Evolutionary conservation across 140 eudicot species (phyloP).

Genomic region (Anethum foeniculum): DNA sequence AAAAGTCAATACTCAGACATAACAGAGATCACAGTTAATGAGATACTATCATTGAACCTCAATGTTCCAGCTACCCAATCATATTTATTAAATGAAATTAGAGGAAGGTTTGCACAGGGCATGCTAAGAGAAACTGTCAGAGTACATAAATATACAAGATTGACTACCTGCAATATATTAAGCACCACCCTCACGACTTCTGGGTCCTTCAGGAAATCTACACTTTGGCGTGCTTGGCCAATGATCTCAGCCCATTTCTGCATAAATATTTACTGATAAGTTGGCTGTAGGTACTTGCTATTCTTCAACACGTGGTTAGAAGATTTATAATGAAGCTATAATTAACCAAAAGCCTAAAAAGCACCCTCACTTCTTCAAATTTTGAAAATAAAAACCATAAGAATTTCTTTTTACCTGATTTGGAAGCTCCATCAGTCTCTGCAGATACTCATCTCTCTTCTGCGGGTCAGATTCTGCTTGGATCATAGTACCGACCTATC

Average conservation of each 20-base stretch:
- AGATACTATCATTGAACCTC: background rate
- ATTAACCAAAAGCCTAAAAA: background rate
- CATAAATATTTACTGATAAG: conserved; percentile 18
- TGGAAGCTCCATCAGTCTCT: conserved; percentile 90
- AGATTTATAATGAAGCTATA: background rate
- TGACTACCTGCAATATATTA: conserved; percentile 77
- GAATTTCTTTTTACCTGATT: conserved; percentile 47
- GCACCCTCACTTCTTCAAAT: background rate
- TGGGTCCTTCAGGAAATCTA: conserved; percentile 69
- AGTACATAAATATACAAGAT: background rate
- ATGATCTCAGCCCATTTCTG: conserved; percentile 98
- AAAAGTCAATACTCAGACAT: background rate
- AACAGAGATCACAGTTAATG: background rate
- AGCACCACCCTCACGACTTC: conserved; percentile 87
- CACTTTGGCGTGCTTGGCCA: conserved; percentile 90
- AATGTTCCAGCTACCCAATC: background rate
- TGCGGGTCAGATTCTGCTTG: conserved; percentile 87
- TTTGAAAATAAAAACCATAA: background rate
- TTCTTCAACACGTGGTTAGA: background rate
- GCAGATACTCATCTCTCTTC: conserved; percentile 81
- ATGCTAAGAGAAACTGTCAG: background rate
- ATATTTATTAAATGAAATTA: background rate
- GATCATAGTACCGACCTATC: conserved; percentile 88
- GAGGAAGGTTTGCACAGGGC: background rate
- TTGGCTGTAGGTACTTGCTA: background rate